Percentiles rank a stretch among this genome's conserved stretches.
Evolutionary conservation across 768 basidiomycete species (phyloP).

Genomic region (Rhodotorula toruloides): DNA sequence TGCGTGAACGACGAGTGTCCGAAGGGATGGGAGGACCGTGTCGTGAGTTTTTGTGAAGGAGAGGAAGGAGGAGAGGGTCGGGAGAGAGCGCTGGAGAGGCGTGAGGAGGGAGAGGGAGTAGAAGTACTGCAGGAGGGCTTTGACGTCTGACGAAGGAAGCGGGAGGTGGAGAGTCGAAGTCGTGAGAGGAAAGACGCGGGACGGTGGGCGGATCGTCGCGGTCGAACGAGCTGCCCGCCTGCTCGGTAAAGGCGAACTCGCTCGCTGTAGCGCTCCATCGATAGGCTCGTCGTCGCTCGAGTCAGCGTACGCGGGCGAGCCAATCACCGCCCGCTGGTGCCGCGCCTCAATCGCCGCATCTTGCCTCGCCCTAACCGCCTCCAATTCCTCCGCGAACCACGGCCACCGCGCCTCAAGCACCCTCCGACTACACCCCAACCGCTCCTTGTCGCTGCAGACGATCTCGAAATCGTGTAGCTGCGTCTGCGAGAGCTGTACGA

Average conservation of each 20-base stretch:
- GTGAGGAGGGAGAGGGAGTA: conserved; percentile 80
- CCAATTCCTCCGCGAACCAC: conserved; percentile 59
- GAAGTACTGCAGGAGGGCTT: conserved; percentile 88
- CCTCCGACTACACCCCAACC: conserved; percentile 71
- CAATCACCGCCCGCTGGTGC: not conserved
- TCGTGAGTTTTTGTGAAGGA: conserved; percentile 76
- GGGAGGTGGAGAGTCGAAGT: conserved; percentile 67
- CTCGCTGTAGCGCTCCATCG: conserved; percentile 8
- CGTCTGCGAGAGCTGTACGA: conserved; percentile 57
- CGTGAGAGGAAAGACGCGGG: conserved; percentile 24
- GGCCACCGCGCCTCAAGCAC: conserved; percentile 85
- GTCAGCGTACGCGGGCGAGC: conserved; percentile 4
- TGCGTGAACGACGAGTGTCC: conserved; percentile 77
- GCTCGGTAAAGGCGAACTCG: not conserved
- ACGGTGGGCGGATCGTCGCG: not conserved
- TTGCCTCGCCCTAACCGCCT: conserved; percentile 1
- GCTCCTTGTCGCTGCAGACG: conserved; percentile 81
- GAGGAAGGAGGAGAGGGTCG: conserved; percentile 79
- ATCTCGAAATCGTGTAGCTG: conserved; percentile 71
- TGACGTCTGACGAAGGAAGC: conserved; percentile 77
- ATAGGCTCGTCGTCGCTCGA: conserved; percentile 31
- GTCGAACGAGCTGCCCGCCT: not conserved
- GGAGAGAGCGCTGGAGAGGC: conserved; percentile 81
- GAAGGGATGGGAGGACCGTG: conserved; percentile 59
- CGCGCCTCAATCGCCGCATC: not conserved